These are phyloP conservation scores for Acarospora socialis DNA, from an alignment of 2,329 filamentous ascomycete species.

Conservation along the genomic window DNA sequence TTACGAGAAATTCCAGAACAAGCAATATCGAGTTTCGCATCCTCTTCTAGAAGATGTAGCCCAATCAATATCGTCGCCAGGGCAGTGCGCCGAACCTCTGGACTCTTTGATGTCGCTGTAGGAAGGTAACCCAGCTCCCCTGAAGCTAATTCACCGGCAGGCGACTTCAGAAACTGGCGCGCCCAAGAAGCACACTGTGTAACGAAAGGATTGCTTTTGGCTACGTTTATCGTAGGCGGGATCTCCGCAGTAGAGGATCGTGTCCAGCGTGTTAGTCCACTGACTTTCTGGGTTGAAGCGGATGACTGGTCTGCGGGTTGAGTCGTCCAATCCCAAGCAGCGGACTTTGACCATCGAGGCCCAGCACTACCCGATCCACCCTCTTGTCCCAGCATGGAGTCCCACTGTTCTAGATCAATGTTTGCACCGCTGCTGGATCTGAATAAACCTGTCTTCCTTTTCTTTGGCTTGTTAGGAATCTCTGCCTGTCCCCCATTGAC, in stretches of 20 bases:
- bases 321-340: conserved; percentile 58
- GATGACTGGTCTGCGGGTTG: conserved; percentile 18
- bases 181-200: conserved; percentile 40
- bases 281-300: conserved; percentile 12
- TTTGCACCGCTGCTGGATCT: conserved; percentile 36
- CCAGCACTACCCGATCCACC: conserved; percentile 26
- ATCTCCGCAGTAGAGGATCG: too few relatives aligned
- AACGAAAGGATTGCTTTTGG: not conserved
- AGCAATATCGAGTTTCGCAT: conserved; percentile 63
- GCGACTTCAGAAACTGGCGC: conserved; percentile 49
- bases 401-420: conserved; percentile 32
- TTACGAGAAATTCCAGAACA: conserved; percentile 34
- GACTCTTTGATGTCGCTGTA: conserved; percentile 39
- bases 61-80: conserved; percentile 56
- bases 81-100: conserved; percentile 45
- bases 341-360: conserved; percentile 39
- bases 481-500: conserved; percentile 26
- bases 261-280: too few relatives aligned
- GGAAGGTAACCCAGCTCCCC: conserved; percentile 50
- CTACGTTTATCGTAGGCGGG: too few relatives aligned
- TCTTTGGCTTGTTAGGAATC: conserved; percentile 22
- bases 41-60: conserved; percentile 77
- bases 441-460: conserved; percentile 29
- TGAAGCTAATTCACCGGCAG: conserved; percentile 37
- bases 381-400: conserved; percentile 34